A percentile compares a stretch with the other conserved stretches of the same genome.
These are phyloP conservation scores for Schizothecium vesticola DNA, from an alignment of 495 filamentous ascomycete genomes.

Conservation along the genomic window DNA sequence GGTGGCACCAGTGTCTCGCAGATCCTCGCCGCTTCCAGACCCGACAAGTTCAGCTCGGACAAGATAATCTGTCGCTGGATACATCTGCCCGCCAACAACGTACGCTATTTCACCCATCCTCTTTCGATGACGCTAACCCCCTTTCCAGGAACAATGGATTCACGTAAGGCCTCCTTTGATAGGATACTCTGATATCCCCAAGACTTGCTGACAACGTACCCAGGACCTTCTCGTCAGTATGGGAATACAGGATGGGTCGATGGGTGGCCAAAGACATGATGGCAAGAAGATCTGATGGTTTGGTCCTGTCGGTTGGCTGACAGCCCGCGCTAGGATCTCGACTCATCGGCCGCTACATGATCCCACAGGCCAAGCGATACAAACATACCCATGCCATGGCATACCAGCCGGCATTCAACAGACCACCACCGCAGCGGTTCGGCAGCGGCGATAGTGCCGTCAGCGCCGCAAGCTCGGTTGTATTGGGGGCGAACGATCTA, in stretches of 20 bases:
- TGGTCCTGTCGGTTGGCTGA: too few relatives aligned
- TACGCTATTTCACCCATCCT: too few relatives aligned
- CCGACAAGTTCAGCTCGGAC: slow-evolving; percentile 7
- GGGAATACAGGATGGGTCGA: slow-evolving; percentile 14
- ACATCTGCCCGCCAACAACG: slow-evolving; percentile 13
- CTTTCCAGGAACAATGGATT: slow-evolving; percentile 5
- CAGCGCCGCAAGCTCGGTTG: slow-evolving; percentile 3
- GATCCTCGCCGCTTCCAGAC: slow-evolving; percentile 3
- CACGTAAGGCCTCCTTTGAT: neutral
- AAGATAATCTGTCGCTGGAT: slow-evolving; percentile 15
- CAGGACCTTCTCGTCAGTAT: slow-evolving; percentile 10
- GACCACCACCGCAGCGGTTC: neutral
- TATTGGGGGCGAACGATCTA: slow-evolving; percentile 5
- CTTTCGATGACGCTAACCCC: too few relatives aligned
- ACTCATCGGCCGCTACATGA: slow-evolving; percentile 19
- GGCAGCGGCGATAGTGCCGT: slow-evolving; percentile 6
- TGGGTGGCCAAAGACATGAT: slow-evolving; percentile 16
- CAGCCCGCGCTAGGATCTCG: neutral
- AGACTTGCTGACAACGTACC: too few relatives aligned
- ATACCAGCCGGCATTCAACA: neutral
- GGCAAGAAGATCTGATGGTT: neutral
- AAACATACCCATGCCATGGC: slow-evolving; percentile 5
- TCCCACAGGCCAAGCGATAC: slow-evolving; percentile 14
- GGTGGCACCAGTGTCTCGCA: neutral
- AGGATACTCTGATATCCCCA: too few relatives aligned